A percentile compares a stretch with the other conserved stretches of the same genome.
These are phyloP conservation scores for Agaricus subrufescens DNA, from an alignment of 768 basidiomycete genomes.

Conservation along the genomic window DNA sequence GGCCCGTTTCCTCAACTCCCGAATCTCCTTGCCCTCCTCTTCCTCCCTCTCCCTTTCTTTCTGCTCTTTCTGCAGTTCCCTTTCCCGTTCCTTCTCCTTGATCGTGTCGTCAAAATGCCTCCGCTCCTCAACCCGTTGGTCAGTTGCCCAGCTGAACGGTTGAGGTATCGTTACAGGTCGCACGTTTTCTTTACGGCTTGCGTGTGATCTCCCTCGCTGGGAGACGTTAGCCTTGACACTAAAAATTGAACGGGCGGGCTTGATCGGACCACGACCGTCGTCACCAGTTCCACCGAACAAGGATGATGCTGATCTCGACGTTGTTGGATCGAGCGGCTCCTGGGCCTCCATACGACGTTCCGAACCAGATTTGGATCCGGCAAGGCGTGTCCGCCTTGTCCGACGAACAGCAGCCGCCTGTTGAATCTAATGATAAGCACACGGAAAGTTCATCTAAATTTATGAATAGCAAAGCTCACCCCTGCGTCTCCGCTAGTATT, in stretches of 20 bases:
- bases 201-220: conserved; percentile 36
- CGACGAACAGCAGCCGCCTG: conserved; percentile 6
- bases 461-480: conserved; percentile 1
- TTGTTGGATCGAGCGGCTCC: conserved; percentile 25
- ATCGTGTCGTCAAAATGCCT: conserved; percentile 59
- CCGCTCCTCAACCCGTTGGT: conserved; percentile 54
- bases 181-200: conserved; percentile 41
- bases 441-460: neutral
- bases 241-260: conserved; percentile 29
- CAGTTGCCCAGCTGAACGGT: conserved; percentile 47
- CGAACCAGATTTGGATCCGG: conserved; percentile 49
- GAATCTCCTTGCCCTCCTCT: conserved; percentile 57
- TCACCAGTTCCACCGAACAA: conserved; percentile 1
- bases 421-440: conserved; percentile 1
- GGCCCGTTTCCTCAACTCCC: conserved; percentile 56
- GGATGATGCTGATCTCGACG: conserved; percentile 7
- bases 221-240: conserved; percentile 55
- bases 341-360: conserved; percentile 47
- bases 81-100: conserved; percentile 51
- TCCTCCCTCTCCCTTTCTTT: conserved; percentile 40
- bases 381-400: conserved; percentile 33
- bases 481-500: neutral
- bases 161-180: conserved; percentile 40
- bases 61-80: conserved; percentile 42
- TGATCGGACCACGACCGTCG: neutral